Evolutionary conservation across 352 stramenopile species (phyloP), one percentile per base, ranked within the genome.

Genomic region (Globisporangium mamillatum): DNA sequence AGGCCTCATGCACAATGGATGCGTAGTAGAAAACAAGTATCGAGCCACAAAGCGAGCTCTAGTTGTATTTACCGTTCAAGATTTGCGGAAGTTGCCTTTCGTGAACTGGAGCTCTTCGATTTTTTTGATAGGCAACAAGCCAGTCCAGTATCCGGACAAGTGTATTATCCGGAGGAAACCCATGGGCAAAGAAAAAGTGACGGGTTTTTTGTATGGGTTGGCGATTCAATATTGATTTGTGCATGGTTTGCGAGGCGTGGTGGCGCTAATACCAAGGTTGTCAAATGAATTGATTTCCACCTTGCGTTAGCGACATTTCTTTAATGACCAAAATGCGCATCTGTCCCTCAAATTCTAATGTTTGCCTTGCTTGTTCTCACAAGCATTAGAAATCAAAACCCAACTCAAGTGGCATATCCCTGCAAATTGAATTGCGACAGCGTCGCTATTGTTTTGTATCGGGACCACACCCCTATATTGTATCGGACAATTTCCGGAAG

Each of bases 101-200:
- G 18, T 25, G 38, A 44, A 24, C 1, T 4, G 14, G 20, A 57
- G 44, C 41, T 57, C 24, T 66, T 65, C 60, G 60, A 66, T 66
- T 58, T 66, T 65, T 66, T 66, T 66, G 60, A 66, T 22, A 58
- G 44, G 46, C 60, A 68, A 68, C 63, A 66, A 71, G 66, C 55
- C 66, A 67, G 66, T 58, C 41, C 24, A 4, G 27, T 71, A 71
- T 71, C 50, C 66, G 56, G 64, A 66, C 48, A 25, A n/a, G 4
- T 24, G 12, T 3, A 24, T 46, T 68, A 72, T 72, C 67, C 68
- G 64, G 65, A 63, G 22, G 6, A 29, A 18, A 60, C 54, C 54
- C 54, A 44, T 41, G 24, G 20, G 14, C 38, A 52, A 52, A 46
- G 36, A 46, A 46, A 46, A 46, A 46, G 38, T 18, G 27, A 65